These are phyloP conservation scores for Mesotaenium endlicherianum DNA, from an alignment of 139 green algal genomes.

Conservation along the genomic window DNA sequence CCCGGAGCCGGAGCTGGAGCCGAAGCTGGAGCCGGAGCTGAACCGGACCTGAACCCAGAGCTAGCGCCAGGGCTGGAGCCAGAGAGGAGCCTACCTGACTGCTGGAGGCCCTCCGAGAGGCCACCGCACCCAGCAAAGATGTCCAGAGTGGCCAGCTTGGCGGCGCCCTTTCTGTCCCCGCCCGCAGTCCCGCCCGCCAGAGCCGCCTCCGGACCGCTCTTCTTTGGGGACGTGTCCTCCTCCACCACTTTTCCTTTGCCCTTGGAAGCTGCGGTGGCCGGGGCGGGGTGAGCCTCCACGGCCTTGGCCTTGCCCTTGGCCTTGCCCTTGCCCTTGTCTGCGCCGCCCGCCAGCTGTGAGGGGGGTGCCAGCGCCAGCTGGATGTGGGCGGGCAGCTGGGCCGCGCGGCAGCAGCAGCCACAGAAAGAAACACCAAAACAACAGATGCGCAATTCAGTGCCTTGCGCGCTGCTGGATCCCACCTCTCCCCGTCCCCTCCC, in stretches of 20 bases:
- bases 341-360: no score
- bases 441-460: no score
- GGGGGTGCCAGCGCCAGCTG: no score
- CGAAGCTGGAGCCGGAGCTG: neutral
- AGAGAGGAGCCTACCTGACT: conserved; percentile 59
- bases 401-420: no score
- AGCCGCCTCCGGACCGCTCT: neutral
- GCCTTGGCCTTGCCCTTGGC: neutral
- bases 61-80: neutral
- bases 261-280: conserved; percentile 4
- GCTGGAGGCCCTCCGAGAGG: conserved; percentile 89
- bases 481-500: no score
- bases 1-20: neutral
- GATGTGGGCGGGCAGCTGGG: no score
- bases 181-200: neutral
- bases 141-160: conserved; percentile 78
- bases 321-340: conserved; percentile 14
- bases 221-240: conserved; percentile 4
- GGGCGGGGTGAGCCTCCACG: neutral
- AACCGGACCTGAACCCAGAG: neutral
- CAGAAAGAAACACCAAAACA: no score
- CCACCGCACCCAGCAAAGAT: conserved; percentile 96
- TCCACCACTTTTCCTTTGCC: conserved; percentile 49
- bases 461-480: no score
- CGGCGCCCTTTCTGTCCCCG: neutral